Conservation (phyloP, 495 filamentous ascomycete species). For the Penicillium malachiteum region DNA sequence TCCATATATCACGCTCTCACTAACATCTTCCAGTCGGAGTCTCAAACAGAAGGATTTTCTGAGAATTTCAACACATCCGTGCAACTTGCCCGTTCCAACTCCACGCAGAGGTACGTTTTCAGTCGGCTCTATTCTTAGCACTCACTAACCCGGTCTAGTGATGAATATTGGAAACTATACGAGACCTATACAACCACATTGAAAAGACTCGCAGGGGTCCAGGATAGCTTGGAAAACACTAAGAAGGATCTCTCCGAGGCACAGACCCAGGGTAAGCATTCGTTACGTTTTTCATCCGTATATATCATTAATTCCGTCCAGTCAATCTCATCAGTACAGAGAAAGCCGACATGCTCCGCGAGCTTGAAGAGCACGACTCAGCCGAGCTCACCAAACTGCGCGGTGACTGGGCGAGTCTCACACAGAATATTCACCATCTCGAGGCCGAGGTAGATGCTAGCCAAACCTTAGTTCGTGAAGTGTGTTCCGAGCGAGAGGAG, state of each 20-base stretch:
- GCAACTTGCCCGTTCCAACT: constrained; percentile 37
- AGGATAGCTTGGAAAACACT: constrained; percentile 37
- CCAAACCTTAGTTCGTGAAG: constrained; percentile 39
- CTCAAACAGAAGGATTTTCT: constrained; percentile 37
- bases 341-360: constrained; percentile 47
- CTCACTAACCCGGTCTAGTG: constrained; percentile 31
- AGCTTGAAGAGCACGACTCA: constrained; percentile 46
- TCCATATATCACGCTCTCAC: background rate
- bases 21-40: constrained; percentile 24
- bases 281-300: background rate
- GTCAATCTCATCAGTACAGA: constrained; percentile 49
- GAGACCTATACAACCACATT: constrained; percentile 43
- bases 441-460: constrained; percentile 44
- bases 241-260: constrained; percentile 40
- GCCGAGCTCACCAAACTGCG: constrained; percentile 47
- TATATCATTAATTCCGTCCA: constrained; percentile 30
- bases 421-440: constrained; percentile 39
- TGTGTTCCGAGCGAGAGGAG: constrained; percentile 44
- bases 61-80: constrained; percentile 36
- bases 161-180: constrained; percentile 49
- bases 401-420: constrained; percentile 43
- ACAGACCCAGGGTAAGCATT: constrained; percentile 39
- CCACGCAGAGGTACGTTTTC: constrained; percentile 37
- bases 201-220: constrained; percentile 41
- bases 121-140: background rate